Base-by-base conservation (phyloP, 805 yeast species). In the Komagataella populi region DNA sequence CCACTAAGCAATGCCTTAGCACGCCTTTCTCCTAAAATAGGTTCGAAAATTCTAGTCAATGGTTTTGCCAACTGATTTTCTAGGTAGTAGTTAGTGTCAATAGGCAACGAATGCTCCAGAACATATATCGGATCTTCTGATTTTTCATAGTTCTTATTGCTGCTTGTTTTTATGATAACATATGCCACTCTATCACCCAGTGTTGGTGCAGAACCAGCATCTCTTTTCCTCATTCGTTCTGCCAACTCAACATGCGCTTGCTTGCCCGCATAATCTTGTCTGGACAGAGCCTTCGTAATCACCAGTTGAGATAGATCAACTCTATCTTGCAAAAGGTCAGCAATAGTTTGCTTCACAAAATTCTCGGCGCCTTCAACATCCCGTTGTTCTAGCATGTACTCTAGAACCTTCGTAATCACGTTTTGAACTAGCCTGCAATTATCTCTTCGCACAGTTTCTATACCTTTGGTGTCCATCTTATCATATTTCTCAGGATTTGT, bases 141-240 rank as follows among this genome's bases (percentile, higher is more conserved):
- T 66, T 93, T 89, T 58, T 91, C 96, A 66, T 90, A 95, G 55
- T 90, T 84, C 63, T 88, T 90, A 52, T 87, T 86, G 50, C 87
- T 83, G 4, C 87, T 83, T 0, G 91, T 81, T 60, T 80, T 79
- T 57, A 87, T 84, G 53, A 93, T 90, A 43, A 93, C 99, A 63
- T 91, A 93, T 5, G 98, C 98, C 36, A 93, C 98, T 69, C 99
- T 86, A 64, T 93, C 99, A 53, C 99, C 99, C 48, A 93, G 76
- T 10, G 88, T 81, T 3, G 99, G 99, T 1, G 99, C 99, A 6
- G 95, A 84, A 22, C 99, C 99, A 0, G 96, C 84, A 63, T 93
- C 99, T 72, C 99, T 83, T 63, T 89, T 88, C 51, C 82, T 77
- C 97, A 93, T 93, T 59, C 97, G 76, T 60, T 90, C 96, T 0